Evolutionary conservation across 331 rosid species (phyloP).

Genomic region (Malus hybrid): DNA sequence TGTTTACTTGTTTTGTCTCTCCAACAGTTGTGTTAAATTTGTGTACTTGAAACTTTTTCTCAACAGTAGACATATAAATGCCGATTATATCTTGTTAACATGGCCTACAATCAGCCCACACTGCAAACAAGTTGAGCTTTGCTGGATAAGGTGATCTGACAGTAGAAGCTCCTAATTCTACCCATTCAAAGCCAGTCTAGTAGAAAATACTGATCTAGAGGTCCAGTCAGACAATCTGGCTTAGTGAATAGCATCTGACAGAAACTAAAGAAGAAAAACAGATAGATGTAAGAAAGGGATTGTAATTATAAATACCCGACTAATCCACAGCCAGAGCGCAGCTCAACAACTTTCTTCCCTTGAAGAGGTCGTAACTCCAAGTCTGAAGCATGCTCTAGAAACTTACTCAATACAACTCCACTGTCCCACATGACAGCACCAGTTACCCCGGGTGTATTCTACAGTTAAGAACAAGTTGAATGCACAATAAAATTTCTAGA

Average conservation of each 20-base stretch:
- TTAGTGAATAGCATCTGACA: not conserved
- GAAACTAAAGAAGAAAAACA: not conserved
- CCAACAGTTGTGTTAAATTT: too few species aligned
- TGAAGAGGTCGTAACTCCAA: constrained; percentile 50
- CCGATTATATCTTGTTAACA: not conserved
- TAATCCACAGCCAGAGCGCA: constrained; percentile 82
- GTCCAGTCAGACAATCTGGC: not conserved
- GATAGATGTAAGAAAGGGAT: not conserved
- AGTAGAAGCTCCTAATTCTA: not conserved
- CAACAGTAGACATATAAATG: not conserved
- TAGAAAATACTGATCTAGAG: not conserved
- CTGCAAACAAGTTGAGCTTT: not conserved
- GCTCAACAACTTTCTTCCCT: constrained; percentile 58
- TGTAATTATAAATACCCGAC: constrained; percentile 49
- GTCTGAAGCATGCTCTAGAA: constrained; percentile 73
- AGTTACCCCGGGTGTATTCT: constrained; percentile 74
- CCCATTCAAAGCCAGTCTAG: not conserved
- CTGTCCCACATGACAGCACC: constrained; percentile 96
- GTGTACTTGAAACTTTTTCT: too few species aligned
- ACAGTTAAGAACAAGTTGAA: constrained; percentile 5
- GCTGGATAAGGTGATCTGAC: not conserved
- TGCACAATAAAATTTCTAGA: not conserved
- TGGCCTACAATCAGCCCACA: not conserved
- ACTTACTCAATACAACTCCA: constrained; percentile 67
- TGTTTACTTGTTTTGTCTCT: too few species aligned